These are phyloP conservation scores for Tillandsia fasciculata DNA, from an alignment of 176 grass and related monocot species.

Conservation along the genomic window DNA sequence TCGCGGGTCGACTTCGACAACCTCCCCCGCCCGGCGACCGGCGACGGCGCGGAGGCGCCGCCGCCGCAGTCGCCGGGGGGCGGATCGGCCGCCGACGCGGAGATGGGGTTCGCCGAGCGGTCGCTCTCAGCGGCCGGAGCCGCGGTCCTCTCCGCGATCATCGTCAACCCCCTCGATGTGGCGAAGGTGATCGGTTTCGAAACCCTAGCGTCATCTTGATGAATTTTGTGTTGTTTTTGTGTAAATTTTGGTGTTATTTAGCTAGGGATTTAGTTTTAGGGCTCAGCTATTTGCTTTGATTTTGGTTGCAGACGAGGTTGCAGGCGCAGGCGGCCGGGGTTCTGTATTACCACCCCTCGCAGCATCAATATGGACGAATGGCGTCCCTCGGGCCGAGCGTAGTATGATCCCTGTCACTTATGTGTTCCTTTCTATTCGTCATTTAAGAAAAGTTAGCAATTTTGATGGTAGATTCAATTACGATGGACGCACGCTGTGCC, in stretches of 20 bases:
- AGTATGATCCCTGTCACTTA: slow-evolving; percentile 29
- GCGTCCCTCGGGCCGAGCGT: slow-evolving; percentile 47
- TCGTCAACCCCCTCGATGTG: slow-evolving; percentile 92
- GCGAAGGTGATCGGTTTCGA: slow-evolving; percentile 48
- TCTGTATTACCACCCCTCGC: slow-evolving; percentile 40
- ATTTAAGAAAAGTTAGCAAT: not conserved
- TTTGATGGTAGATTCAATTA: no score
- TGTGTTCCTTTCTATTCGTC: not conserved
- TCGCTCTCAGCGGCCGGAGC: slow-evolving; percentile 69
- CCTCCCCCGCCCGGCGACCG: not conserved
- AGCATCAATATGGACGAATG: slow-evolving; percentile 40
- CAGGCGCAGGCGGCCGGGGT: slow-evolving; percentile 94
- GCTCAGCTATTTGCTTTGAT: slow-evolving; percentile 1
- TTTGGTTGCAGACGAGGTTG: slow-evolving; percentile 61
- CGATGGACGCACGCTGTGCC: no score
- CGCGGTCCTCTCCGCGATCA: slow-evolving; percentile 71
- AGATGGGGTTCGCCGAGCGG: slow-evolving; percentile 49
- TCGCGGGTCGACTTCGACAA: slow-evolving; percentile 59
- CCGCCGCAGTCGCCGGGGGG: not conserved
- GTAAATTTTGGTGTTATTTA: slow-evolving; percentile 7
- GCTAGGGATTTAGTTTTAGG: not conserved
- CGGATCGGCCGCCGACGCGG: not conserved
- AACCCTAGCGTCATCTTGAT: not conserved
- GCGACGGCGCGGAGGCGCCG: not conserved
- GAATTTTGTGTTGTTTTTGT: not conserved